Conservation (phyloP, 208 protist genomes). For the Trypanosoma avium region DNA sequence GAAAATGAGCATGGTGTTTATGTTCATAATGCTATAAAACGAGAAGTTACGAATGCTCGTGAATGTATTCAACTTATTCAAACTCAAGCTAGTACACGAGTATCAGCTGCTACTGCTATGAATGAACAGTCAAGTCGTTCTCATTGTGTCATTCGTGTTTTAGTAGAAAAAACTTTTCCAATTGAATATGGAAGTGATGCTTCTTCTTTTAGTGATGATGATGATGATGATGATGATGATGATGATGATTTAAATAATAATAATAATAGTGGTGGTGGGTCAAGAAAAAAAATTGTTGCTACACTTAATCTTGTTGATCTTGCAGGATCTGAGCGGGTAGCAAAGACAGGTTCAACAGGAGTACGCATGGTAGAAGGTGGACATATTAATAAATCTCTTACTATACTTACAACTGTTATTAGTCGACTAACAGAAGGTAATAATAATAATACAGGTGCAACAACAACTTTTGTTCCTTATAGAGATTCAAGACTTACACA, state of each 20-base stretch:
- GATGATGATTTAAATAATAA: too few relatives aligned
- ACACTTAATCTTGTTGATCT: constrained; percentile 94
- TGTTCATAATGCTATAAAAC: constrained; percentile 74
- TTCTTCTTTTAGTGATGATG: constrained; percentile 5
- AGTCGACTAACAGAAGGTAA: constrained; percentile 45
- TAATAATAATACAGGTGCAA: neutral
- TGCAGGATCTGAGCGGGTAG: constrained; percentile 89
- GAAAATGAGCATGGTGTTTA: constrained; percentile 81
- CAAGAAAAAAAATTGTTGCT: constrained; percentile 39
- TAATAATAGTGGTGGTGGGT: neutral
- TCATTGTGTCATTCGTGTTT: constrained; percentile 95
- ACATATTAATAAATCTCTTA: constrained; percentile 89
- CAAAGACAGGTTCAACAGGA: constrained; percentile 93
- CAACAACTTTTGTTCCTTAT: constrained; percentile 83
- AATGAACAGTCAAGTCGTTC: constrained; percentile 94
- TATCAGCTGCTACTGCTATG: constrained; percentile 88
- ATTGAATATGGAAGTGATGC: constrained; percentile 6
- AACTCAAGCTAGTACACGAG: constrained; percentile 38
- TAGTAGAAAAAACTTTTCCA: constrained; percentile 70
- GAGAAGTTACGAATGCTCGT: constrained; percentile 42
- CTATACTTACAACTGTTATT: constrained; percentile 78
- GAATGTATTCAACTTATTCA: constrained; percentile 71
- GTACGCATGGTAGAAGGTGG: constrained; percentile 93
- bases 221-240: constrained; percentile 16
- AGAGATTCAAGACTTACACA: constrained; percentile 93